phyloP scores from a whole-genome alignment of 345 rosid genomes.

The Citrus cavaleriei region DNA sequence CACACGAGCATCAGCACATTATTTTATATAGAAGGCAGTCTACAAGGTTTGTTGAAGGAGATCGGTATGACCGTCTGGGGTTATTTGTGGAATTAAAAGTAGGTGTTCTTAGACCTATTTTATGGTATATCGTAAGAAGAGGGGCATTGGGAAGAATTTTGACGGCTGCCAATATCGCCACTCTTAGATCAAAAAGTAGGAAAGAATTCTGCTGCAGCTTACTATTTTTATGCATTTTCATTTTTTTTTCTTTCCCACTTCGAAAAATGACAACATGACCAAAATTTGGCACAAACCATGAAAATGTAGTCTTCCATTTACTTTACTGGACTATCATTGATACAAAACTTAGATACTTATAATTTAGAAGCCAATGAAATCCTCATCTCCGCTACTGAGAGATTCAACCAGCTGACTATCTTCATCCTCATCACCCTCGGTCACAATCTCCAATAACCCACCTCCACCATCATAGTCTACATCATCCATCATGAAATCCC shows the following conservation, averaged over 20 bases:
- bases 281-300: conserved; percentile 7
- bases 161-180: too few relatives aligned
- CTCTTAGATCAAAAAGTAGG: neutral
- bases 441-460: conserved; percentile 59
- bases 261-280: neutral
- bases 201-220: neutral
- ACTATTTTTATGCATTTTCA: neutral
- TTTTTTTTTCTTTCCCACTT: neutral
- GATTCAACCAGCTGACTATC: conserved; percentile 67
- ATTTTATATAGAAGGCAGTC: too few relatives aligned
- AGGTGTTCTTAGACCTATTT: too few relatives aligned
- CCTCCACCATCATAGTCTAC: conserved; percentile 50
- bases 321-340: neutral
- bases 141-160: too few relatives aligned
- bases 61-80: too few relatives aligned
- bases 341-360: neutral
- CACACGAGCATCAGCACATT: too few relatives aligned
- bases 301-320: conserved; percentile 24
- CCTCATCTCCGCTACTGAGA: conserved; percentile 77
- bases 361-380: conserved; percentile 35
- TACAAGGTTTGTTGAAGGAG: too few relatives aligned
- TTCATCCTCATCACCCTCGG: conserved; percentile 61
- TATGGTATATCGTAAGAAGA: too few relatives aligned
- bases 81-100: too few relatives aligned
- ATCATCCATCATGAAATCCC: conserved; percentile 54